Evolutionary conservation across 441 rosid species (phyloP).

Genomic region (Viola pubescens): DNA sequence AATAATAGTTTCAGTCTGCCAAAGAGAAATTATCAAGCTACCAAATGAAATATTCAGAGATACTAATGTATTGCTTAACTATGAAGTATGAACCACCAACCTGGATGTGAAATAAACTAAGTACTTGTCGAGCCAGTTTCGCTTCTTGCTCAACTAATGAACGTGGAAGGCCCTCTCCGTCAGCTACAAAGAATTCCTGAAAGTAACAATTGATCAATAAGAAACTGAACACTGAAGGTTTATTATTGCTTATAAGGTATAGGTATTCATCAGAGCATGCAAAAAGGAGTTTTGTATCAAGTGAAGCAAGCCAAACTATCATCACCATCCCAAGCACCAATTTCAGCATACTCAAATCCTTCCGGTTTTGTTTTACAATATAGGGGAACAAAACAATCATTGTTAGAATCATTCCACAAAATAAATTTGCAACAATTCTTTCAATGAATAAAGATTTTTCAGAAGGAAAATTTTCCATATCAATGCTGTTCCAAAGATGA

Average conservation of each 20-base stretch:
- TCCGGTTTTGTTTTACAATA: too few species aligned
- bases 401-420: too few species aligned
- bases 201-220: conserved; percentile 7
- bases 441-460: too few species aligned
- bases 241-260: too few species aligned
- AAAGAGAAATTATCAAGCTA: conserved; percentile 19
- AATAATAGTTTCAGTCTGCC: conserved; percentile 69
- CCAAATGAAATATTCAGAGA: conserved; percentile 1
- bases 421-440: too few species aligned
- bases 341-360: too few species aligned
- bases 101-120: conserved; percentile 69
- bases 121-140: conserved; percentile 63
- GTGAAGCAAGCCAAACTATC: too few species aligned
- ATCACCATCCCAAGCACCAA: too few species aligned
- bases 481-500: neutral
- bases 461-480: too few species aligned
- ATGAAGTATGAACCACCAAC: conserved; percentile 25
- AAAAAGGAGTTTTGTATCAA: too few species aligned
- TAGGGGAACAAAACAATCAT: too few species aligned
- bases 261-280: too few species aligned
- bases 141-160: conserved; percentile 81
- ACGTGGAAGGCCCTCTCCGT: conserved; percentile 94
- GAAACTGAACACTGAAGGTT: neutral
- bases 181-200: conserved; percentile 90
- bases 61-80: conserved; percentile 4